Conservation (phyloP, 495 filamentous ascomycete species). For the Haplographium delicatum region DNA sequence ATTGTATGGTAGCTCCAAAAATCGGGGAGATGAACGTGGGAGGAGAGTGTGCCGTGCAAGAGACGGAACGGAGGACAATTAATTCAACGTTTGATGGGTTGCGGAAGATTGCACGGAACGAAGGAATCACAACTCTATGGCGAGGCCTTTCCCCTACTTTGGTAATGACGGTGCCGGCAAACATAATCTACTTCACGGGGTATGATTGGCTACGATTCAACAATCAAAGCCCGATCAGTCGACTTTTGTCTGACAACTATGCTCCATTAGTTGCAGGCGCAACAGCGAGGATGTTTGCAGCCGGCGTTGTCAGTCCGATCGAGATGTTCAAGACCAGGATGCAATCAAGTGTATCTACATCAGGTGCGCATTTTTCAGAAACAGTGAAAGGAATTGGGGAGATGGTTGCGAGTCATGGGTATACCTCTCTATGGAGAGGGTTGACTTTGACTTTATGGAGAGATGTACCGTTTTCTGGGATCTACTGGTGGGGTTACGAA, state of each 20-base stretch:
- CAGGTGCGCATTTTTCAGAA: constrained; percentile 52
- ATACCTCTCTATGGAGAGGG: constrained; percentile 85
- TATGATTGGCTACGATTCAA: constrained; percentile 88
- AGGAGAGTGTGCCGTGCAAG: constrained; percentile 77
- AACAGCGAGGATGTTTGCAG: constrained; percentile 71
- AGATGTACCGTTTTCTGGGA: constrained; percentile 91
- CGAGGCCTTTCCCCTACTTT: constrained; percentile 87
- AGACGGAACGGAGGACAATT: constrained; percentile 75
- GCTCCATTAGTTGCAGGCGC: constrained; percentile 77
- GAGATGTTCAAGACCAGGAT: constrained; percentile 94
- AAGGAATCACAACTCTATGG: constrained; percentile 85
- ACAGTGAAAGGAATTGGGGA: constrained; percentile 69
- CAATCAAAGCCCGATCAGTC: constrained; percentile 59
- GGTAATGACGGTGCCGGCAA: constrained; percentile 88
- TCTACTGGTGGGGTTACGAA: constrained; percentile 99
- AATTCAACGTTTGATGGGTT: constrained; percentile 89
- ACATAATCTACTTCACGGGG: constrained; percentile 98
- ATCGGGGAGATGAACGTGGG: constrained; percentile 28
- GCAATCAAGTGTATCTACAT: constrained; percentile 64
- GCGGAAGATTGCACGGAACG: constrained; percentile 92
- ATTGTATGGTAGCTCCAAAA: constrained; percentile 63
- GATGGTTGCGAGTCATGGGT: constrained; percentile 74
- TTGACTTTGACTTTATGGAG: constrained; percentile 90
- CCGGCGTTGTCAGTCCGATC: constrained; percentile 78
- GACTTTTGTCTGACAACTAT: constrained; percentile 56